These are phyloP conservation scores for Candida odintsovae DNA, from an alignment of 805 yeast genomes.

Conservation along the genomic window DNA sequence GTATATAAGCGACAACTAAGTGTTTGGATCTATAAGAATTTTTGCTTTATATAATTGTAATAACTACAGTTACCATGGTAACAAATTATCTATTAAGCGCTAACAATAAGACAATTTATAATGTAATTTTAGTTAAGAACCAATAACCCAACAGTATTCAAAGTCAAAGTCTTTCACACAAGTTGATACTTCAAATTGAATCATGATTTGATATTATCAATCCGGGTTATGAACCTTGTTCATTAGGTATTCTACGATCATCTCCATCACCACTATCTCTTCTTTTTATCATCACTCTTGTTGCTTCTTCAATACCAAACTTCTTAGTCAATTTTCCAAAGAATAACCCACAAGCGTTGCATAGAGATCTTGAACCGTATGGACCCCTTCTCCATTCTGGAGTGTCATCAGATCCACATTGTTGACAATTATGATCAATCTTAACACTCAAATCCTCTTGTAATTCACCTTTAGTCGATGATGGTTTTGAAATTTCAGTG, in stretches of 20 bases:
- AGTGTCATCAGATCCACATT: constrained; percentile 69
- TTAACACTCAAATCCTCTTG: constrained; percentile 16
- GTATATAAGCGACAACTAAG: too few species aligned
- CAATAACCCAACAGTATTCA: too few species aligned
- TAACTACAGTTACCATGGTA: too few species aligned
- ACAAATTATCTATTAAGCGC: too few species aligned
- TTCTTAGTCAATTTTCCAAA: constrained; percentile 54
- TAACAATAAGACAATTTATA: too few species aligned
- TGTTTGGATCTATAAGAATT: too few species aligned
- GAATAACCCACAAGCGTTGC: constrained; percentile 90
- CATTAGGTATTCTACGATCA: constrained; percentile 24
- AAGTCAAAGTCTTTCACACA: too few species aligned
- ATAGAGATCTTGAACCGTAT: constrained; percentile 70
- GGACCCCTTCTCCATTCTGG: constrained; percentile 97
- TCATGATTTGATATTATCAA: not conserved
- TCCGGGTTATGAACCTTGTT: constrained; percentile 1
- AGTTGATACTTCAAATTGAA: too few species aligned
- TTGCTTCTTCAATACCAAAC: constrained; percentile 32
- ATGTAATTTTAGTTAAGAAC: too few species aligned
- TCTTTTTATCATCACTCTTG: constrained; percentile 18
- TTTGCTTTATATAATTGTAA: too few species aligned
- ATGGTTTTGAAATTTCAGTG: not conserved
- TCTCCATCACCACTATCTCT: constrained; percentile 21
- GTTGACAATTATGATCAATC: constrained; percentile 38
- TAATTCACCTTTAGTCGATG: constrained; percentile 5